phyloP scores from a whole-genome alignment of 1,139 yeast species.

The Barnettozyma hawaiiensis region DNA sequence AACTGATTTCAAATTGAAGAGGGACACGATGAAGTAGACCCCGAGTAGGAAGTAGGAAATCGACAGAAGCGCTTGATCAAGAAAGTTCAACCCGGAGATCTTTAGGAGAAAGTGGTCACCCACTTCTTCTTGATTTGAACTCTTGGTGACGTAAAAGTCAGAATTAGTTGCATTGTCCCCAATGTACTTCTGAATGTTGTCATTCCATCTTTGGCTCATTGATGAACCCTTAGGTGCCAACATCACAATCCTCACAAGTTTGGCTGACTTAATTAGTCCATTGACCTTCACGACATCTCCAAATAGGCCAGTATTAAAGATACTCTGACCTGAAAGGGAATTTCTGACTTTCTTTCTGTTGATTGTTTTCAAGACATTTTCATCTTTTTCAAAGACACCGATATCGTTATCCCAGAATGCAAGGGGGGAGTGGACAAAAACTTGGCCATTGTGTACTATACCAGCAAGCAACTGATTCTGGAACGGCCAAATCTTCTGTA shows the following conservation, averaged over 20 bases:
- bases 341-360: slow-evolving; percentile 23
- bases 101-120: slow-evolving; percentile 14
- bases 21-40: slow-evolving; percentile 38
- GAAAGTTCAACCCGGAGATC: slow-evolving; percentile 18
- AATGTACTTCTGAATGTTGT: slow-evolving; percentile 24
- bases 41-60: slow-evolving; percentile 30
- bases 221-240: slow-evolving; percentile 21
- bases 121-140: slow-evolving; percentile 5
- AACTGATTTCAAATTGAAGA: slow-evolving; percentile 49
- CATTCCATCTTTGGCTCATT: slow-evolving; percentile 26
- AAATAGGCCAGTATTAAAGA: slow-evolving; percentile 29
- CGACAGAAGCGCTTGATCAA: slow-evolving; percentile 27
- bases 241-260: slow-evolving; percentile 35
- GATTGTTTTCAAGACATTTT: slow-evolving; percentile 31
- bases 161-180: not conserved
- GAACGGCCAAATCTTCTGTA: slow-evolving; percentile 28
- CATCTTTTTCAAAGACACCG: slow-evolving; percentile 26
- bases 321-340: slow-evolving; percentile 8
- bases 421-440: slow-evolving; percentile 33
- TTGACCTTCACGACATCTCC: slow-evolving; percentile 42
- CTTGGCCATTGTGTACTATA: slow-evolving; percentile 11
- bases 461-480: slow-evolving; percentile 29
- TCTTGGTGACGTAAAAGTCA: slow-evolving; percentile 15
- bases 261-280: slow-evolving; percentile 45
- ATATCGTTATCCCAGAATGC: slow-evolving; percentile 17